Conservation (phyloP, 2,329 filamentous ascomycete genomes). For the Alternaria sp. region DNA sequence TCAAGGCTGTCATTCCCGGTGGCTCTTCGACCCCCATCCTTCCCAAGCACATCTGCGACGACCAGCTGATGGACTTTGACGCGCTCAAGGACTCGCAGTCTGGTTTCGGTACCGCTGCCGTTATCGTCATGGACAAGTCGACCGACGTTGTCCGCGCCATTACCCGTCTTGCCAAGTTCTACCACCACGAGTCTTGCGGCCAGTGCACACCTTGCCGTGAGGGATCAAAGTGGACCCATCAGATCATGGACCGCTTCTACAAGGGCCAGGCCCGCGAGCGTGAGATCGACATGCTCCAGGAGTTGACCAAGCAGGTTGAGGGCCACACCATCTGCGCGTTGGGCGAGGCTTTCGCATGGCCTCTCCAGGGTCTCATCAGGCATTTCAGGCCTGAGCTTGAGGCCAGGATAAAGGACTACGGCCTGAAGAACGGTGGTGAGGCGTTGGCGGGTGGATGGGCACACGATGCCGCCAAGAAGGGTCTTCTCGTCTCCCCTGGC, state of each 20-base stretch:
- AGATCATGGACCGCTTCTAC: slow-evolving; percentile 98
- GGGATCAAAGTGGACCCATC: slow-evolving; percentile 98
- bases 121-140: slow-evolving; percentile 99
- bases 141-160: slow-evolving; percentile 96
- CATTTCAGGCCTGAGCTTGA: slow-evolving; percentile 98
- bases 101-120: slow-evolving; percentile 94
- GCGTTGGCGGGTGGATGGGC: slow-evolving; percentile 89
- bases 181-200: slow-evolving; percentile 97
- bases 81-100: slow-evolving; percentile 97
- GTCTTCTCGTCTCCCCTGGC: slow-evolving; percentile 86
- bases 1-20: slow-evolving; percentile 93
- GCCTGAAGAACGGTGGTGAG: slow-evolving; percentile 74
- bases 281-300: slow-evolving; percentile 99
- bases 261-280: slow-evolving; percentile 86
- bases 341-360: slow-evolving; percentile 98
- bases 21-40: slow-evolving; percentile 96
- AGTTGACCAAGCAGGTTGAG: slow-evolving; percentile 99
- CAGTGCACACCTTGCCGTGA: slow-evolving; percentile 99
- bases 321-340: slow-evolving; percentile 98
- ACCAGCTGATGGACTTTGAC: slow-evolving; percentile 99
- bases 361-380: slow-evolving; percentile 95
- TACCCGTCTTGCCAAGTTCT: slow-evolving; percentile 92
- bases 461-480: slow-evolving; percentile 76
- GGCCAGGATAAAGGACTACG: slow-evolving; percentile 84
- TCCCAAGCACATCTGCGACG: slow-evolving; percentile 87